These are phyloP conservation scores for Backusella macrospora DNA, from an alignment of 192 early-diverging fungal species.

Conservation along the genomic window DNA sequence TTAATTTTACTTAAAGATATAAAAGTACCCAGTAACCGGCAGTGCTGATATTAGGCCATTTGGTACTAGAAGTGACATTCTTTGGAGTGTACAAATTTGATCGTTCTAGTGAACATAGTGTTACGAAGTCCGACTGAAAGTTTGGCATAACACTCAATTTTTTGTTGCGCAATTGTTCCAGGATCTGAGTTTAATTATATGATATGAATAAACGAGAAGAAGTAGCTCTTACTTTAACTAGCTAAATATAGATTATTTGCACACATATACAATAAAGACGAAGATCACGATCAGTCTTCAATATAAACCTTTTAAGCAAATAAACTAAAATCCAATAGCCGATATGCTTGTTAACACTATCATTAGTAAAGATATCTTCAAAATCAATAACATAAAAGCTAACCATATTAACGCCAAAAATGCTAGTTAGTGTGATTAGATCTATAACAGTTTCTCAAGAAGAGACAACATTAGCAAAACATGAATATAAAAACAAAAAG, in stretches of 20 bases:
- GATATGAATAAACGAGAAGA: not conserved
- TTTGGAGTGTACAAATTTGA: too few relatives aligned
- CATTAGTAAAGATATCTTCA: not conserved
- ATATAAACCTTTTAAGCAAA: not conserved
- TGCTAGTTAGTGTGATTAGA: not conserved
- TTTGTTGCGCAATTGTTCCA: not conserved
- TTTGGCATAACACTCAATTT: not conserved
- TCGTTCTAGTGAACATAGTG: too few relatives aligned
- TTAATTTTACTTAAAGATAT: too few relatives aligned
- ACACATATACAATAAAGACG: not conserved
- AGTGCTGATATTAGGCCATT: too few relatives aligned
- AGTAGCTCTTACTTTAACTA: not conserved
- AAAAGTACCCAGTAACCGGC: too few relatives aligned
- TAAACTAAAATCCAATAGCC: not conserved
- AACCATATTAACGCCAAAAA: not conserved
- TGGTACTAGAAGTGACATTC: too few relatives aligned
- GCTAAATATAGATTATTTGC: not conserved
- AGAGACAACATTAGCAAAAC: not conserved
- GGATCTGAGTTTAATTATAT: not conserved
- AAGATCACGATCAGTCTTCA: not conserved
- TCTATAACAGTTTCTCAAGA: slow-evolving; percentile 10
- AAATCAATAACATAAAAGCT: slow-evolving; percentile 4
- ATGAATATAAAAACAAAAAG: not conserved
- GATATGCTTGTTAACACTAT: not conserved
- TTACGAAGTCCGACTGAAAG: too few relatives aligned